These are phyloP conservation scores for Eucalyptus erythrocorys DNA, from an alignment of 345 rosid genomes.

Conservation along the genomic window DNA sequence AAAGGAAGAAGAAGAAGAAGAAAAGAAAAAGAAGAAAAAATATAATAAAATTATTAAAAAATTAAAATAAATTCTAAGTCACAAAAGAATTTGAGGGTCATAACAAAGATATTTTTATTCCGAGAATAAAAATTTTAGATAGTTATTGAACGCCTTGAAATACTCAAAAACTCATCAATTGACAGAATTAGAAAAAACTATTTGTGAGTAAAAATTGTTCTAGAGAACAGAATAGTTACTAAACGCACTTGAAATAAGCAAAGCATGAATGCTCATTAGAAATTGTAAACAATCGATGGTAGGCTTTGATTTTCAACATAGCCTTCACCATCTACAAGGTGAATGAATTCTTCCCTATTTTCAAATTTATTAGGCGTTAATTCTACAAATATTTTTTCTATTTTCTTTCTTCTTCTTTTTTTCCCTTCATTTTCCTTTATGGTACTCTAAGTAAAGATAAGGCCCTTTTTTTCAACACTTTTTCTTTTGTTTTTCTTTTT, in stretches of 20 bases:
- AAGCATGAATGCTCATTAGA: neutral
- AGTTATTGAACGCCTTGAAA: rapidly evolving
- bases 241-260: rapidly evolving
- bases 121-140: no score
- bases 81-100: no score
- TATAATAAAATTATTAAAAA: no score
- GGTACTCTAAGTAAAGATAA: neutral
- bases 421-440: neutral
- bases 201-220: rapidly evolving
- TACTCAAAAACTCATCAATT: no score
- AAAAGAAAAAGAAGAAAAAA: no score
- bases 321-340: neutral
- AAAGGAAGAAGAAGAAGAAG: no score
- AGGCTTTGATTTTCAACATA: neutral
- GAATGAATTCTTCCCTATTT: neutral
- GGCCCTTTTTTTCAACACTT: neutral
- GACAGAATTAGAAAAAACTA: no score
- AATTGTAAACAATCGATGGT: neutral
- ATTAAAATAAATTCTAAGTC: no score
- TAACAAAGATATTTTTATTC: rapidly evolving
- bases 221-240: rapidly evolving
- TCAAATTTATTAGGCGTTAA: neutral
- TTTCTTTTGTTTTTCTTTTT: neutral
- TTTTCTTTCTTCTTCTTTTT: neutral
- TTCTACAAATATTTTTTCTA: neutral